Conservation (phyloP, 2,329 filamentous ascomycete genomes). For the Trichoderma afroharzianum region DNA sequence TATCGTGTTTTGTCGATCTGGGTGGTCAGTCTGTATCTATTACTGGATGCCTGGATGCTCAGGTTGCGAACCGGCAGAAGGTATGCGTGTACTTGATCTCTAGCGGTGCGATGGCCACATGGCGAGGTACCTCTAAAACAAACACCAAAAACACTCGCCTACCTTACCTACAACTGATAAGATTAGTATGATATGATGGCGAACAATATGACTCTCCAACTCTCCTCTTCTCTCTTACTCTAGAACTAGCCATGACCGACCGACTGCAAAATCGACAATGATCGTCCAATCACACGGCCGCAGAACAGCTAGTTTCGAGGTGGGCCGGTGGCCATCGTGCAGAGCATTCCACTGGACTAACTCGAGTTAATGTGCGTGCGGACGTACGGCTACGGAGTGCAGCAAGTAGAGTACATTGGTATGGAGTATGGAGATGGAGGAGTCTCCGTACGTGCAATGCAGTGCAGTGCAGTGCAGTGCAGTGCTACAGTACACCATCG, state of each 20-base stretch:
- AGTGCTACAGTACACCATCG: neutral
- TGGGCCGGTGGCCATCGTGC: neutral
- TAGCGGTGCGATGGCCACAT: neutral
- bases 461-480: too few relatives aligned
- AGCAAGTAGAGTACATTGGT: neutral
- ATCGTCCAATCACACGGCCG: slow-evolving; percentile 3
- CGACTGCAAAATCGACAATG: neutral
- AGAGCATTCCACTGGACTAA: neutral
- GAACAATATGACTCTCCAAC: neutral
- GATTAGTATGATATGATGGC: neutral
- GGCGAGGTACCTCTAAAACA: neutral
- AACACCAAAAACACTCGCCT: neutral
- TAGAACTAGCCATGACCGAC: neutral
- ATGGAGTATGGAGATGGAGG: neutral
- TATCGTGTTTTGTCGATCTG: neutral
- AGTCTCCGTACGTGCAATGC: neutral
- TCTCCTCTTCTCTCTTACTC: neutral
- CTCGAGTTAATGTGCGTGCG: neutral
- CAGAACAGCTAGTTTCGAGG: neutral
- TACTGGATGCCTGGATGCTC: neutral
- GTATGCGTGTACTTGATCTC: neutral
- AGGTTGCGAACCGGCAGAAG: neutral
- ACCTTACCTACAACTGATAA: neutral
- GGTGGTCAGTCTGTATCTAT: neutral
- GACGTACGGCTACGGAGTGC: neutral